phyloP scores from a whole-genome alignment of 148 eudicot species.

The Rheum nobile region DNA sequence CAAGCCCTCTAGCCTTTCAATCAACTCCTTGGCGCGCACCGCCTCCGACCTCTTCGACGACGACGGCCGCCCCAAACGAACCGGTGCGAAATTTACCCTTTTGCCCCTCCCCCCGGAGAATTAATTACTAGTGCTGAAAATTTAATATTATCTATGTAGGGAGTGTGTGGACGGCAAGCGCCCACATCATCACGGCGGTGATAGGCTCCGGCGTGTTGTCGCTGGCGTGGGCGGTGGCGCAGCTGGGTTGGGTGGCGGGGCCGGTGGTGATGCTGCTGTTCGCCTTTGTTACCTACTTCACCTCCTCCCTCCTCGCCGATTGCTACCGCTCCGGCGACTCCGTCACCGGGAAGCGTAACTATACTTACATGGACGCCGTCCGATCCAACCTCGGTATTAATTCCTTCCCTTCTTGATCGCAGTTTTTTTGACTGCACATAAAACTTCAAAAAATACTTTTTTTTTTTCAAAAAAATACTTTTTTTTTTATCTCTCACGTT shows the following conservation, averaged over 20 bases:
- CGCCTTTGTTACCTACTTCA: constrained; percentile 12
- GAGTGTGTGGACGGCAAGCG: constrained; percentile 12
- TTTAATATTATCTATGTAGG: neutral
- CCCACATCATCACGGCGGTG: constrained; percentile 14
- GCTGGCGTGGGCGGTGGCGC: constrained; percentile 14
- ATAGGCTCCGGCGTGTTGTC: constrained; percentile 16
- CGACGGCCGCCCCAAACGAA: neutral
- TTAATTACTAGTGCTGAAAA: no score
- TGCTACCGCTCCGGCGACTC: constrained; percentile 16
- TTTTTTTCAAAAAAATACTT: no score
- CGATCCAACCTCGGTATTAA: constrained; percentile 1
- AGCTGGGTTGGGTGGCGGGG: constrained; percentile 14
- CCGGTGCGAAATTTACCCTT: neutral
- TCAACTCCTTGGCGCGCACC: neutral
- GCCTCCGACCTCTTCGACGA: constrained; percentile 7
- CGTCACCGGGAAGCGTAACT: constrained; percentile 14
- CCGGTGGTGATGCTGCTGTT: constrained; percentile 8
- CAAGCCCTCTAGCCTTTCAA: neutral
- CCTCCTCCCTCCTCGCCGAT: constrained; percentile 11
- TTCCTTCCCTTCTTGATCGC: neutral
- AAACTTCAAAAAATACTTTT: neutral
- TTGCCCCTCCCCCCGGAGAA: neutral
- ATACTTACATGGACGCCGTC: constrained; percentile 17
- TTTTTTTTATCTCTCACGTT: no score
- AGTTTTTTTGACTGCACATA: neutral